Percentiles rank a stretch among this genome's conserved stretches.
Conservation (phyloP, 228 moss, liverwort and hornwort species). For the Sphagnum magellanicum region DNA sequence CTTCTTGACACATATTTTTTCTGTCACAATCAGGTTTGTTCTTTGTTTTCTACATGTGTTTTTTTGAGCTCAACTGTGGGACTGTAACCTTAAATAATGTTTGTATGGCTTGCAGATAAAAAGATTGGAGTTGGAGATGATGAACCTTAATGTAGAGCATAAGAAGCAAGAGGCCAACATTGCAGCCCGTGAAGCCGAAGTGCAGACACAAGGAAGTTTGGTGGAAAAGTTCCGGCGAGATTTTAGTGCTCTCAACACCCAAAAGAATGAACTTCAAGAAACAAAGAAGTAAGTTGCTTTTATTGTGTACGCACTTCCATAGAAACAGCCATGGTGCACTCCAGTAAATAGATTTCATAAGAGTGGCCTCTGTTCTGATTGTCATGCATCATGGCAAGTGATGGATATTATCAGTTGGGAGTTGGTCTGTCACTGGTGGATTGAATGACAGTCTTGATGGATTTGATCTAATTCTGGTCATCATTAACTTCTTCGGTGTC, state of each 20-base stretch:
- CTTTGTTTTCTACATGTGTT: no score
- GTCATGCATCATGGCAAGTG: not conserved
- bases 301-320: not conserved
- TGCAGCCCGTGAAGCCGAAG: constrained; percentile 26
- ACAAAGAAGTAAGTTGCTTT: constrained; percentile 26
- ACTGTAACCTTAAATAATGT: no score
- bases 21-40: not conserved
- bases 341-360: no score
- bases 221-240: constrained; percentile 24
- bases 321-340: not conserved
- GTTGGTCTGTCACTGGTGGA: not conserved
- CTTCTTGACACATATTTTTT: not conserved
- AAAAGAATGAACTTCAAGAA: constrained; percentile 38
- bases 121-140: constrained; percentile 32
- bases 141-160: constrained; percentile 35
- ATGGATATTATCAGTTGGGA: not conserved
- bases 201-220: constrained; percentile 26
- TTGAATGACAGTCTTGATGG: not conserved
- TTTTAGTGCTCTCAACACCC: constrained; percentile 20
- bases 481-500: not conserved
- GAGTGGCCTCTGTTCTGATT: not conserved
- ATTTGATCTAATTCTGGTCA: not conserved
- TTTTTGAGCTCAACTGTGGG: no score
- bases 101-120: constrained; percentile 12
- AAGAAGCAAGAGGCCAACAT: constrained; percentile 19